Percentiles rank a stretch among this genome's conserved stretches.
phyloP scores from a whole-genome alignment of 495 filamentous ascomycete genomes.

The Penicillium parvum region DNA sequence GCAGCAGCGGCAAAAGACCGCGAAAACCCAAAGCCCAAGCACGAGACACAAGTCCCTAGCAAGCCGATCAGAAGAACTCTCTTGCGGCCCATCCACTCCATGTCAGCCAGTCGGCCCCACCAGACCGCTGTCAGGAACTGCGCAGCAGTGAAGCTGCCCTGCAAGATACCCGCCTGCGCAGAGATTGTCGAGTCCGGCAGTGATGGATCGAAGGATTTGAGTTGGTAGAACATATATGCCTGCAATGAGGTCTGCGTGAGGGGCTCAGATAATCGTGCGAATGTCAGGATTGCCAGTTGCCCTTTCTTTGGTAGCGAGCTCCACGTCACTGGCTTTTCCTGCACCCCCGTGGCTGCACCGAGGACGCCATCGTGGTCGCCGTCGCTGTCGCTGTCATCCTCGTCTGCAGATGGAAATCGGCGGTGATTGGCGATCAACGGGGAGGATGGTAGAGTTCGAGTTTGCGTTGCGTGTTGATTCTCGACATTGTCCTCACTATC shows the following conservation, averaged over 20 bases:
- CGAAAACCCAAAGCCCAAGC: slow-evolving; percentile 76
- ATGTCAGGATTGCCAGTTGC: slow-evolving; percentile 69
- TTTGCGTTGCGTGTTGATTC: not conserved
- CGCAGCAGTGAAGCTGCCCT: slow-evolving; percentile 70
- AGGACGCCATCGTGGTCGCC: slow-evolving; percentile 14
- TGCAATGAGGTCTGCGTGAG: slow-evolving; percentile 73
- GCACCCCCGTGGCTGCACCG: not conserved
- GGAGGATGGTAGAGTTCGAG: slow-evolving; percentile 1
- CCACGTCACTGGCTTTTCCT: slow-evolving; percentile 57
- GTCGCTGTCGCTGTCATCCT: slow-evolving; percentile 15
- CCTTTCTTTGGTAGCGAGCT: slow-evolving; percentile 64
- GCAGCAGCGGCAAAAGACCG: slow-evolving; percentile 62
- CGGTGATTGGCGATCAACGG: slow-evolving; percentile 16
- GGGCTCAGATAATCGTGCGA: slow-evolving; percentile 74
- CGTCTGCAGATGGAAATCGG: slow-evolving; percentile 16
- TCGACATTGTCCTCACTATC: slow-evolving; percentile 3
- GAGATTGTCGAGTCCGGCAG: slow-evolving; percentile 66
- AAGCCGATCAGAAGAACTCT: slow-evolving; percentile 72
- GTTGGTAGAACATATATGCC: slow-evolving; percentile 70
- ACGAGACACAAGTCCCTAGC: slow-evolving; percentile 64
- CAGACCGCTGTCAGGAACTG: slow-evolving; percentile 75
- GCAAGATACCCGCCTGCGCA: slow-evolving; percentile 69
- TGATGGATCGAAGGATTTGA: slow-evolving; percentile 61
- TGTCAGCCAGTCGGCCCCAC: slow-evolving; percentile 75
- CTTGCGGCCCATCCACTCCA: slow-evolving; percentile 66